Evolutionary conservation across 768 basidiomycete genomes (phyloP), one percentile per base, ranked within the genome.

Genomic region (Podaxis pistillaris): DNA sequence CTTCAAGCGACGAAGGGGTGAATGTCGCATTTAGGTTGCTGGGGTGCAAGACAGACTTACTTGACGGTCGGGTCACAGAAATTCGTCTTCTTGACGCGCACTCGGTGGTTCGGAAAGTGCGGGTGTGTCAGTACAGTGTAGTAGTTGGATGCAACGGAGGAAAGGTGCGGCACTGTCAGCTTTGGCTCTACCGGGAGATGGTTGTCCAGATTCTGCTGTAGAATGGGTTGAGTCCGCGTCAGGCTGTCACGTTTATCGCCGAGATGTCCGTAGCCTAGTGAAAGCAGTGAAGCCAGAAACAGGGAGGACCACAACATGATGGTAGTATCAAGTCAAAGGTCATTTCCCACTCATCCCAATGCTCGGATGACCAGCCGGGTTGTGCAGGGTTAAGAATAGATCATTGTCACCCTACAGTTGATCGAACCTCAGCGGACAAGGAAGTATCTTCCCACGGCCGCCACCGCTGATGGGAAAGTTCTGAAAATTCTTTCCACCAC

Each of bases 11-110:
- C 24, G 3, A 46, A 50, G 24, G 15, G 19, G 33, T 51, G 19
- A 58, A 33, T 5, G 15, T n/a, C 24, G 22, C 17, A 38, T 17
- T 46, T 46, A 5, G 13, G 5, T 52, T 28, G 49, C 22, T 24
- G 17, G 22, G 24, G 33, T 6, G 8, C 12, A 11, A 26, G 28
- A 9, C 30, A 22, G 37, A 3, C 75, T 64, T 59, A 82, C 83
- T 79, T 80, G 28, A 86, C 85, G 7, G 83, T 84, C 4, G 78
- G 76, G 64, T 87, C 86, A 58, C 86, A 87, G 66, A 87, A 86
- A 19, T 72, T 68, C 13, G 68, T 71, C 71, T 84, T 85, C 75
- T 86, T 87, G 65, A 88, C 75, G n/a, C 86, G 76, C 8, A 87
- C 81, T 52, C 75, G 71, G 63, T 87, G 77, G 28, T 75, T 67